These are phyloP conservation scores for Blastobotrys apis DNA, from an alignment of 1,139 yeast species.

Conservation along the genomic window DNA sequence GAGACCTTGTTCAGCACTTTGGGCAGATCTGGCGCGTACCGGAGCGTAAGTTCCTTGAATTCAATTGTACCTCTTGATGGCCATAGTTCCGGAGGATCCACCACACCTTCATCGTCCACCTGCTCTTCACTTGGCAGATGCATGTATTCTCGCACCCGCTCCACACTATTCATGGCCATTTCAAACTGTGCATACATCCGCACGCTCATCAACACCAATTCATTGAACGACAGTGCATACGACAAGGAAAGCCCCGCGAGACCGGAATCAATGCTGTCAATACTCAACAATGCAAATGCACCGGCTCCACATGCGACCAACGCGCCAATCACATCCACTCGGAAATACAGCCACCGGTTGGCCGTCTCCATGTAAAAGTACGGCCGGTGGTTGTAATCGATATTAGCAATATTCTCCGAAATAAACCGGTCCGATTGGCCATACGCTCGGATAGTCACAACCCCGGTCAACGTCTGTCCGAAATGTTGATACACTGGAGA, in stretches of 20 bases:
- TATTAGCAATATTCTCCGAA: conserved; percentile 67
- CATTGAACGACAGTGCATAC: conserved; percentile 61
- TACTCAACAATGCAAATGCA: conserved; percentile 60
- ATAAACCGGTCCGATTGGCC: conserved; percentile 83
- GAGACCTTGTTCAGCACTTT: conserved; percentile 53
- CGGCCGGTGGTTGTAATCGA: conserved; percentile 80
- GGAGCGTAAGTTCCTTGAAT: conserved; percentile 54
- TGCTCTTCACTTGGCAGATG: conserved; percentile 53
- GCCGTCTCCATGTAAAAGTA: conserved; percentile 90
- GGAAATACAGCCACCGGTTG: conserved; percentile 85
- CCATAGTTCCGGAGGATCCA: conserved; percentile 38
- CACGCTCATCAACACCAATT: conserved; percentile 57
- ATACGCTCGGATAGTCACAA: conserved; percentile 88
- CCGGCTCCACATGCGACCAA: conserved; percentile 78
- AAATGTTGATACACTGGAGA: conserved; percentile 95
- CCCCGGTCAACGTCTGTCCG: conserved; percentile 84
- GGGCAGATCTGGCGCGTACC: conserved; percentile 52
- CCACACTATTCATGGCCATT: conserved; percentile 75
- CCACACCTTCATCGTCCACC: conserved; percentile 19
- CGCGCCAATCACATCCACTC: conserved; percentile 83
- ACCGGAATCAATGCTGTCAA: conserved; percentile 59
- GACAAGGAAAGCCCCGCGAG: conserved; percentile 69
- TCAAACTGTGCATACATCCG: conserved; percentile 57
- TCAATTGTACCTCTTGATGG: conserved; percentile 45
- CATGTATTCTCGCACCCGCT: conserved; percentile 67